Evolutionary conservation across 2,329 filamentous ascomycete species (phyloP).

Genomic region (Septoria linicola): DNA sequence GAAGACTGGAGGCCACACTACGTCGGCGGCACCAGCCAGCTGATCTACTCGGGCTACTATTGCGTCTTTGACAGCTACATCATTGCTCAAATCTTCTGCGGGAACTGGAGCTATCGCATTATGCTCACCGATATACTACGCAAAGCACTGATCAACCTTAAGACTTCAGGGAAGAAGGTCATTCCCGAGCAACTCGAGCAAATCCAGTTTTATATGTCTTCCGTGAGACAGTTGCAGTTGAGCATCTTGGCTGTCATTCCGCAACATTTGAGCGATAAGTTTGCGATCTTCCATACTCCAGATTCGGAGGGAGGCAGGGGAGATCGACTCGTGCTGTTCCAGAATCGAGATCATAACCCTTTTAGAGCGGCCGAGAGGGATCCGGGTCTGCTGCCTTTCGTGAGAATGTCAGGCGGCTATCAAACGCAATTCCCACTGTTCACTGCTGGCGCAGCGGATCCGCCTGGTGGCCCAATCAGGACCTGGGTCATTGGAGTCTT

Average conservation of each 20-base stretch:
- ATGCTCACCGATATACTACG: conserved; percentile 20
- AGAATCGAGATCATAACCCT: conserved; percentile 15
- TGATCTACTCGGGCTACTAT: conserved; percentile 20
- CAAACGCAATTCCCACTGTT: conserved; percentile 19
- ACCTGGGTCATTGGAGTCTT: conserved; percentile 18
- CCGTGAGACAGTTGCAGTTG: conserved; percentile 16
- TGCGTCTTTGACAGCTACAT: conserved; percentile 21
- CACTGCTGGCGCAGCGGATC: conserved; percentile 20
- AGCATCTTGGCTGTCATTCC: conserved; percentile 18
- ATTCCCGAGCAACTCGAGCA: conserved; percentile 9
- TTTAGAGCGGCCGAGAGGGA: conserved; percentile 13
- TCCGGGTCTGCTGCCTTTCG: conserved; percentile 12
- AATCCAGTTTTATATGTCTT: conserved; percentile 10
- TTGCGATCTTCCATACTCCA: conserved; percentile 11
- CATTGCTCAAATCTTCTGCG: conserved; percentile 20
- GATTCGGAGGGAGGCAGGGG: neutral
- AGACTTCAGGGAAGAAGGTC: conserved; percentile 7
- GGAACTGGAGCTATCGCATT: conserved; percentile 19
- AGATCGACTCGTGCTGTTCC: conserved; percentile 10
- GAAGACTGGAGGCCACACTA: conserved; percentile 17
- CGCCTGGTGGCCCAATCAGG: conserved; percentile 16
- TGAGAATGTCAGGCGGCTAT: conserved; percentile 20
- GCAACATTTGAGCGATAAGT: conserved; percentile 14
- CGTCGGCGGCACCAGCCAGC: conserved; percentile 12
- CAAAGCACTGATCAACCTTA: conserved; percentile 14